Conservation (phyloP, 257 asterid species). For the Capsicum baccatum region DNA sequence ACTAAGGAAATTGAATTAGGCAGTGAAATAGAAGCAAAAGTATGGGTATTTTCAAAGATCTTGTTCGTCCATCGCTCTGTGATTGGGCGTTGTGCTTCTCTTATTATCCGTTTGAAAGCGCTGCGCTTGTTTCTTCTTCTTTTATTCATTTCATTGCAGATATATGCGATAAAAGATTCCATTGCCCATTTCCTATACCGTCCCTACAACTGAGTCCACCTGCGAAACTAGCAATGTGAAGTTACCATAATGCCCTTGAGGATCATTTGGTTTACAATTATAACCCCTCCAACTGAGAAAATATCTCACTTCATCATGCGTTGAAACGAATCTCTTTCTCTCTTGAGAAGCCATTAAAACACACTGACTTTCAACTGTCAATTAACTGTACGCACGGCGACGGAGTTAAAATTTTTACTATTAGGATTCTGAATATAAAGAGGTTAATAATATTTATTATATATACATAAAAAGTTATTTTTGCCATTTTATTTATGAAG, state of each 20-base stretch:
- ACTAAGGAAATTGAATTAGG: slow-evolving; percentile 18
- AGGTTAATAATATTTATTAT: too few relatives aligned
- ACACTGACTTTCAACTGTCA: slow-evolving; percentile 6
- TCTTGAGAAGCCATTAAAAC: slow-evolving; percentile 1
- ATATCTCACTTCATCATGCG: not conserved
- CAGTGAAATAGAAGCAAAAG: slow-evolving; percentile 11
- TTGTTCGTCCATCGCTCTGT: slow-evolving; percentile 19
- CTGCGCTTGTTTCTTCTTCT: slow-evolving; percentile 20
- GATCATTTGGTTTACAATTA: not conserved
- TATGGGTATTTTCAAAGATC: not conserved
- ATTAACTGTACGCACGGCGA: not conserved
- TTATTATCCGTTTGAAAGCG: slow-evolving; percentile 40
- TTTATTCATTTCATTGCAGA: not conserved
- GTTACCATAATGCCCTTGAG: not conserved
- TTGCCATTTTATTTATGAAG: too few relatives aligned
- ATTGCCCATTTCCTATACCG: not conserved
- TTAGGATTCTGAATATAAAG: too few relatives aligned
- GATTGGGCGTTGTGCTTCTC: slow-evolving; percentile 40
- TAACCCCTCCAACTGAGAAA: not conserved
- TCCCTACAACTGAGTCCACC: slow-evolving; percentile 8
- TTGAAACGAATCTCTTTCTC: too few relatives aligned
- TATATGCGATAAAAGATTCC: slow-evolving; percentile 28
- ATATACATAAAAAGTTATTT: too few relatives aligned
- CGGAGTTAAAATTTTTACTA: too few relatives aligned
- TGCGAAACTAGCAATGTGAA: not conserved